These are phyloP conservation scores for Trichophaea hybrida DNA, from an alignment of 2,329 filamentous ascomycete species.

Conservation along the genomic window DNA sequence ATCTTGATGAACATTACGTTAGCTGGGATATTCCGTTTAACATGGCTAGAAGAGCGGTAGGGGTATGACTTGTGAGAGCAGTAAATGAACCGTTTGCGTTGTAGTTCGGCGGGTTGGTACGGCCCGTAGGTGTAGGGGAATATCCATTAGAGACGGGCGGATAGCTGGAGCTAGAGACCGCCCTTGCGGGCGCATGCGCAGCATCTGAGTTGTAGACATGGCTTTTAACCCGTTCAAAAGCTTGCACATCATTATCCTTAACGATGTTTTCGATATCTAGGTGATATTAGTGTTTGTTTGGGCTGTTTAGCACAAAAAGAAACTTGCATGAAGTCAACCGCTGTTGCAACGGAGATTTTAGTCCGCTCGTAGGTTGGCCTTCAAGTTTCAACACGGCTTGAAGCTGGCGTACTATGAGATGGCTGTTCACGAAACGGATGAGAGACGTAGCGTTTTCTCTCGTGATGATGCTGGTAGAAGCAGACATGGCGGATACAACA, in stretches of 20 bases:
- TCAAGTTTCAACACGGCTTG: conserved; percentile 63
- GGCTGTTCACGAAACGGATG: conserved; percentile 23
- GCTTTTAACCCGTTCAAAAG: conserved; percentile 24
- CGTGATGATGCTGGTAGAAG: not conserved
- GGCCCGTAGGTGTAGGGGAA: conserved; percentile 4
- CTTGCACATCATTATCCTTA: conserved; percentile 20
- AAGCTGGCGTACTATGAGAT: conserved; percentile 40
- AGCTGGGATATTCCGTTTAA: conserved; percentile 26
- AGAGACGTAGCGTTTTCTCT: conserved; percentile 1
- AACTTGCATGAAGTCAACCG: conserved; percentile 65
- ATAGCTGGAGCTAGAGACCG: conserved; percentile 12
- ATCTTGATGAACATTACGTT: conserved; percentile 15
- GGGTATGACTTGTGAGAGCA: no score
- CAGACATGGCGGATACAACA: not conserved
- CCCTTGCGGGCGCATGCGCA: conserved; percentile 18
- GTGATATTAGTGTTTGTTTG: conserved; percentile 4
- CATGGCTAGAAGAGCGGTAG: no score
- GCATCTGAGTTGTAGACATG: conserved; percentile 24
- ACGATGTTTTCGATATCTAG: conserved; percentile 25
- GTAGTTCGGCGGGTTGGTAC: not conserved
- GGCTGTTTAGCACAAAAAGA: not conserved
- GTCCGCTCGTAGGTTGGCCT: conserved; percentile 60
- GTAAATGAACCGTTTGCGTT: no score
- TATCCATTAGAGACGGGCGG: conserved; percentile 8
- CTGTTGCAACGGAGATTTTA: conserved; percentile 68